Evolutionary conservation across 495 filamentous ascomycete genomes (phyloP), one percentile per base, ranked within the genome.

Genomic region (Lepidopterella palustris): DNA sequence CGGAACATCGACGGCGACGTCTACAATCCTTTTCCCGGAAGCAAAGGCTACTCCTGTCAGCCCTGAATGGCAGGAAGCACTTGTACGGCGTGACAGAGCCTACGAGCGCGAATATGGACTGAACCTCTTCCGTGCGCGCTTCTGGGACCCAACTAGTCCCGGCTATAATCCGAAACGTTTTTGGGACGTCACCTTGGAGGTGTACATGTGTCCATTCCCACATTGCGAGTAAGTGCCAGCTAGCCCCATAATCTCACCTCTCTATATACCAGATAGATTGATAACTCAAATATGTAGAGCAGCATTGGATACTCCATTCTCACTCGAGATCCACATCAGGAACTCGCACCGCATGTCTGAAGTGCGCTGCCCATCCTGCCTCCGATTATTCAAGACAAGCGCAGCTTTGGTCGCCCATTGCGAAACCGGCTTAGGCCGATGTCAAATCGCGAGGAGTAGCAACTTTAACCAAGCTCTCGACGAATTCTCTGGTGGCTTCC

Each of bases 361-460:
- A 9, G 58, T 61, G 54, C 27, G 55, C 5, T 74, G 72, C 57
- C 76, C 79, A 5, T 61, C 62, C 8, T 84, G 81, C 61, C 62
- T 70, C 53, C 75, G 74, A 29, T 24, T 68, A 20, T 82, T 80
- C 74, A 68, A 72, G 8, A 72, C 67, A 4, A 70, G 65, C 3
- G 65, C 72, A 4, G 76, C 77, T 1, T 64, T 83, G 0, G 64
- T 82, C 24, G 67, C 72, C 0, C 82, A 85, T 54, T 76, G 75
- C 63, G 82, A 85, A 68, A 68, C 71, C 1, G 58, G 70, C 0
- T 71, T 54, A 21, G 61, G 60, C 9, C 72, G 71, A 18, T 85
- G 82, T 70, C 57, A 68, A 5, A 68, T 83, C 24, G 70, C 69
- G 45, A 67, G 72, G 0, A 64, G 59, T 11, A 53, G 62, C 1